These are phyloP conservation scores for Ceratocystis variospora DNA, from an alignment of 2,329 filamentous ascomycete genomes.

Conservation along the genomic window DNA sequence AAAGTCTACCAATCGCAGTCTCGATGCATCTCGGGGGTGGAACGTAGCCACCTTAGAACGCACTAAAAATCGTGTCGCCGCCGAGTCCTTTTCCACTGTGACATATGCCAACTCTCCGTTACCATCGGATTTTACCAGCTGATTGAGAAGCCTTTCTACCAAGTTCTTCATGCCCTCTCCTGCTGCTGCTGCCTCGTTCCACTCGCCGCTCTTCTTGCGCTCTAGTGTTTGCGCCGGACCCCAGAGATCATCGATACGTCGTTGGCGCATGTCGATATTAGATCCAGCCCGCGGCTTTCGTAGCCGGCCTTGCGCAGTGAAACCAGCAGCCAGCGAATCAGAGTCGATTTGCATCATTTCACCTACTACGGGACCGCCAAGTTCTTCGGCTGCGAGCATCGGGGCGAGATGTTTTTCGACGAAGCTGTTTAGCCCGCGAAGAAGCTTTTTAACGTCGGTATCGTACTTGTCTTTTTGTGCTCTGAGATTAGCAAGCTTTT, in stretches of 20 bases:
- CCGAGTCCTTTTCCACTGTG: constrained; percentile 44
- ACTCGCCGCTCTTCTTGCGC: constrained; percentile 23
- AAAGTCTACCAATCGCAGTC: constrained; percentile 48
- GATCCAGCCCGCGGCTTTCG: constrained; percentile 35
- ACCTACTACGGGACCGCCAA: constrained; percentile 70
- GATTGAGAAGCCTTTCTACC: constrained; percentile 47
- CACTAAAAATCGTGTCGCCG: constrained; percentile 49
- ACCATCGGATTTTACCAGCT: constrained; percentile 39
- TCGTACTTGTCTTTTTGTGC: constrained; percentile 47
- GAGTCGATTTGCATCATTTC: constrained; percentile 52
- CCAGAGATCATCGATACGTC: constrained; percentile 52
- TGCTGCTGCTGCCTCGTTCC: constrained; percentile 38
- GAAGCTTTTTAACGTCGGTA: constrained; percentile 44
- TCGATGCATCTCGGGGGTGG: constrained; percentile 48
- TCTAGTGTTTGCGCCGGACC: constrained; percentile 27
- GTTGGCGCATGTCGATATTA: constrained; percentile 40
- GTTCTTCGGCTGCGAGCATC: constrained; percentile 70
- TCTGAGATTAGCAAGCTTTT: constrained; percentile 47
- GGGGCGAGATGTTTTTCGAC: constrained; percentile 55
- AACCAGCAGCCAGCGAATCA: constrained; percentile 45
- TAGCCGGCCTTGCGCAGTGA: constrained; percentile 44
- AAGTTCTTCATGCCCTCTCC: constrained; percentile 45
- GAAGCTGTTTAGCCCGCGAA: constrained; percentile 53
- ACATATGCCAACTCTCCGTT: constrained; percentile 46
- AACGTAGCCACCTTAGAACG: constrained; percentile 53